A percentile compares a stretch with the other conserved stretches of the same genome.
Conservation (phyloP, 1,284 basidiomycete genomes). For the Pseudozyma tsukubaensis region DNA sequence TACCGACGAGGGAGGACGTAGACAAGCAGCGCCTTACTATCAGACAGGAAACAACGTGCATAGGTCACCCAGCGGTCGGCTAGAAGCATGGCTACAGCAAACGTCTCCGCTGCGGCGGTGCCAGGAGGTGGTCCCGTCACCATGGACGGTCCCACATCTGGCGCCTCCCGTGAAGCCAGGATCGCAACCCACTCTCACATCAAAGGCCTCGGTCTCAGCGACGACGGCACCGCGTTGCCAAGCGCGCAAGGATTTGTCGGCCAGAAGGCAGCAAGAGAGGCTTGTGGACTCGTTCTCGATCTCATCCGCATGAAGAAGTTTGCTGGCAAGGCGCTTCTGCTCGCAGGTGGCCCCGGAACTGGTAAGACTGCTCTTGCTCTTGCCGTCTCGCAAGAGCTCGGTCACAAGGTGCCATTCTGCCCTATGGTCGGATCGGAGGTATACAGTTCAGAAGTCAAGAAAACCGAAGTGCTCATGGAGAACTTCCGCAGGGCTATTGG, state of each 20-base stretch:
- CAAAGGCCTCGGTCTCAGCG: conserved; percentile 89
- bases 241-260: conserved; percentile 88
- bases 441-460: conserved; percentile 96
- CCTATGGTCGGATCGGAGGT: conserved; percentile 98
- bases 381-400: conserved; percentile 92
- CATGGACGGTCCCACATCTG: conserved; percentile 32
- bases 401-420: conserved; percentile 94
- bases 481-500: conserved; percentile 95
- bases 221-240: conserved; percentile 81
- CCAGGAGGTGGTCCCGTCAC: conserved; percentile 38
- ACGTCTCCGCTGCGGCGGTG: conserved; percentile 24
- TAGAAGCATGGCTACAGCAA: conserved; percentile 32
- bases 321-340: conserved; percentile 86
- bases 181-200: conserved; percentile 94
- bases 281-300: conserved; percentile 90
- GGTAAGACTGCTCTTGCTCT: conserved; percentile 96
- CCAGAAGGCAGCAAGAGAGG: conserved; percentile 89
- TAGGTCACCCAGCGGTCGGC: not conserved
- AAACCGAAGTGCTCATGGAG: conserved; percentile 98
- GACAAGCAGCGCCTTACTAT: too few relatives aligned
- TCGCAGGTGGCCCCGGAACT: conserved; percentile 90
- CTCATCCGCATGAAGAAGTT: conserved; percentile 89
- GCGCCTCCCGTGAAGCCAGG: conserved; percentile 68
- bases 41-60: not conserved
- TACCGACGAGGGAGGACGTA: too few relatives aligned